Percentiles rank a stretch among this genome's conserved stretches.
These are phyloP conservation scores for Odontarrhena argentea DNA, from an alignment of 345 rosid species.

Conservation along the genomic window DNA sequence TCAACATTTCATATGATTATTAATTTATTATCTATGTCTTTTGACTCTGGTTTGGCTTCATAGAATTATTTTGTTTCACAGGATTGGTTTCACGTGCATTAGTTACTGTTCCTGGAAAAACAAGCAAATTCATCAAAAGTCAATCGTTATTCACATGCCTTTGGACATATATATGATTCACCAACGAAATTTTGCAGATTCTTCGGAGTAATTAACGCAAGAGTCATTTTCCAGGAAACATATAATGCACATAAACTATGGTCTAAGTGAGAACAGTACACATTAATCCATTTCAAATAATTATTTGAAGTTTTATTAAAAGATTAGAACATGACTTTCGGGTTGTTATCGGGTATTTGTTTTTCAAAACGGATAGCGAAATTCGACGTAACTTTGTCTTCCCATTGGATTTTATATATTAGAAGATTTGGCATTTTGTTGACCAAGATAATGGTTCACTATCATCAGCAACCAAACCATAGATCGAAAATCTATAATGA, in stretches of 20 bases:
- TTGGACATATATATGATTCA: slow-evolving; percentile 7
- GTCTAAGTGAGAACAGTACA: slow-evolving; percentile 33
- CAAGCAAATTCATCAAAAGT: slow-evolving; percentile 31
- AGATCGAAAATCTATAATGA: slow-evolving; percentile 29
- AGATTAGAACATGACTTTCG: slow-evolving; percentile 15
- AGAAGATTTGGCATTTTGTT: slow-evolving; percentile 42
- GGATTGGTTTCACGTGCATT: slow-evolving; percentile 18
- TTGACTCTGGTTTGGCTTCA: not conserved
- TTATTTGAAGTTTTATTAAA: not conserved
- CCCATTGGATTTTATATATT: not conserved
- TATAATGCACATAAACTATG: slow-evolving; percentile 3
- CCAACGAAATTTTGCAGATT: slow-evolving; percentile 20
- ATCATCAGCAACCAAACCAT: slow-evolving; percentile 42
- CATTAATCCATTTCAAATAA: not conserved
- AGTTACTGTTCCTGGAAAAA: slow-evolving; percentile 25
- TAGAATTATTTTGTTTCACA: not conserved
- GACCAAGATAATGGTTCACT: slow-evolving; percentile 38
- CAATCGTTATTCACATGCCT: slow-evolving; percentile 33
- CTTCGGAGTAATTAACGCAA: slow-evolving; percentile 42
- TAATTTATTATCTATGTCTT: not conserved
- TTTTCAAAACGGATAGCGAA: slow-evolving; percentile 39
- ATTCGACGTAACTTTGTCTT: slow-evolving; percentile 36
- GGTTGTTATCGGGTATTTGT: slow-evolving; percentile 27
- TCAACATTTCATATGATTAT: slow-evolving; percentile 27
- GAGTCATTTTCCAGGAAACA: slow-evolving; percentile 39